phyloP scores from a whole-genome alignment of 495 filamentous ascomycete genomes.

The Hypoxylon lienhwacheense region DNA sequence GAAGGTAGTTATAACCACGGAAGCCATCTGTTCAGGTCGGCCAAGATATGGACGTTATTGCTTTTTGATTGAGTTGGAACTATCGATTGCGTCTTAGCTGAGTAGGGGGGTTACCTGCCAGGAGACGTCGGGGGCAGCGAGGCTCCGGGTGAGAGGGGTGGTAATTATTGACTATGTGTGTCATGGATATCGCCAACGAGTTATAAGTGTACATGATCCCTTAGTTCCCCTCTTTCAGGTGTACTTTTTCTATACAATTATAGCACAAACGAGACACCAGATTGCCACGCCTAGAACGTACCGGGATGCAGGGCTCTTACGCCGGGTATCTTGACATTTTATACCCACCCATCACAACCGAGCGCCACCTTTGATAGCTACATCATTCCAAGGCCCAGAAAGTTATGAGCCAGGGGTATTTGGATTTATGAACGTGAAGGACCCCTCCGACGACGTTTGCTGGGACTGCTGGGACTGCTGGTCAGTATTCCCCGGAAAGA shows the following conservation, averaged over 20 bases:
- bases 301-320: conserved; percentile 7
- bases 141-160: conserved; percentile 7
- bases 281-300: conserved; percentile 2
- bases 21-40: too few species aligned
- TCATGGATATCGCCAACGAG: not conserved
- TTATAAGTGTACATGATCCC: not conserved
- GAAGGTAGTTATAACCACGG: too few species aligned
- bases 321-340: conserved; percentile 27
- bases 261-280: not conserved
- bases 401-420: conserved; percentile 18
- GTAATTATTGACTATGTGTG: conserved; percentile 8
- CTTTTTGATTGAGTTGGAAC: too few species aligned
- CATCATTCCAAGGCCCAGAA: not conserved
- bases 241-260: too few species aligned
- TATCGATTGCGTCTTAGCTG: not conserved
- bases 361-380: conserved; percentile 12
- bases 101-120: not conserved
- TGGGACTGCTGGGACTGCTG: conserved; percentile 44
- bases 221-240: too few species aligned
- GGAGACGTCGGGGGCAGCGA: not conserved
- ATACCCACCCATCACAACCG: conserved; percentile 8
- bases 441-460: conserved; percentile 35
- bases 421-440: conserved; percentile 34
- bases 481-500: conserved; percentile 48
- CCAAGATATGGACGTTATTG: too few species aligned